A percentile compares a stretch with the other conserved stretches of the same genome.
These are phyloP conservation scores for Inonotus hispidus DNA, from an alignment of 1,284 basidiomycete genomes.

Conservation along the genomic window DNA sequence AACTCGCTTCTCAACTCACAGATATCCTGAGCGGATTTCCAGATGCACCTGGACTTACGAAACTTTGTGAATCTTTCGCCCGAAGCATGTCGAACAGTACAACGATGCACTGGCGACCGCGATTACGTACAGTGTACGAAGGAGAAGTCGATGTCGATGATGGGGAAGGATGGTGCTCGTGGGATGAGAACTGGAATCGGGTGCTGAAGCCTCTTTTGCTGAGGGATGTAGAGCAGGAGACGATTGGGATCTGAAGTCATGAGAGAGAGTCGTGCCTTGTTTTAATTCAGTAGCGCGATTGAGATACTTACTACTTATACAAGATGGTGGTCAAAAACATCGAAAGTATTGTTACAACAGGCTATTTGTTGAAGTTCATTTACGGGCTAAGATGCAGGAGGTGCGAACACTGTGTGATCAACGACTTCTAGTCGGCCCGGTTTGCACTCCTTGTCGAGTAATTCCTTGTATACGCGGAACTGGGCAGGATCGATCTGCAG, in stretches of 20 bases:
- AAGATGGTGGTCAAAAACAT: neutral
- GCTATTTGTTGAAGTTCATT: neutral
- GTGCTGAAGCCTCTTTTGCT: constrained; percentile 61
- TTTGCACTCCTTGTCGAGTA: constrained; percentile 87
- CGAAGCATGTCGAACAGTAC: constrained; percentile 7
- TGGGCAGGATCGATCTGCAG: constrained; percentile 91
- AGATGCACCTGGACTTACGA: constrained; percentile 40
- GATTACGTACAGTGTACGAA: neutral
- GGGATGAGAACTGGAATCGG: constrained; percentile 82
- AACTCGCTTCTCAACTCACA: constrained; percentile 73
- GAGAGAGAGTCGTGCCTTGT: neutral
- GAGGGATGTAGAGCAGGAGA: constrained; percentile 35
- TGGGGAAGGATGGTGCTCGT: constrained; percentile 62
- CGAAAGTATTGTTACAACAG: neutral
- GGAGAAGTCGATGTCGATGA: constrained; percentile 25
- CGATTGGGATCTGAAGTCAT: neutral
- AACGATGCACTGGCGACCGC: neutral
- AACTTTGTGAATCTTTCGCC: constrained; percentile 43
- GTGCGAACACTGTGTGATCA: constrained; percentile 56
- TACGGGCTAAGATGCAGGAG: constrained; percentile 41
- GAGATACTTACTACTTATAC: neutral
- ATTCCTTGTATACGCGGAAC: constrained; percentile 85
- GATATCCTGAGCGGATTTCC: constrained; percentile 60
- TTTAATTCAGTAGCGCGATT: neutral
- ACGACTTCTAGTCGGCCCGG: constrained; percentile 50